These are phyloP conservation scores for Conticribra weissflogii DNA, from an alignment of 108 stramenopile species.

Conservation along the genomic window DNA sequence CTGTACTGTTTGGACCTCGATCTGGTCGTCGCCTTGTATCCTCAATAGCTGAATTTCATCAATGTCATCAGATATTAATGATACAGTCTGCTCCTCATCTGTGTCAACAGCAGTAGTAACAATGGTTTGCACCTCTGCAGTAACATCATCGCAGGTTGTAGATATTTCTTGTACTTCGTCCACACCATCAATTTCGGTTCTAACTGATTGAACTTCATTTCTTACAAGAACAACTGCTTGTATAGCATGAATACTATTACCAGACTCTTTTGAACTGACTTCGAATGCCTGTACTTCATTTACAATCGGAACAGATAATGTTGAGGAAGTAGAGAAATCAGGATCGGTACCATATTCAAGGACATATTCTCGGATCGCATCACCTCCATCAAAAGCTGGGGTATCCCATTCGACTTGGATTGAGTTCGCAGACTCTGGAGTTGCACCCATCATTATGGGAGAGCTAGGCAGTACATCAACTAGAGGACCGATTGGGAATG, in stretches of 20 bases:
- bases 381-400: conserved; percentile 78
- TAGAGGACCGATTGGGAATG: conserved; percentile 56
- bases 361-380: conserved; percentile 59
- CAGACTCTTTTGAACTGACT: conserved; percentile 26
- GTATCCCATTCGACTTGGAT: conserved; percentile 54
- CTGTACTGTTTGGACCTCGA: conserved; percentile 70
- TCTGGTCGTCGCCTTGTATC: conserved; percentile 48
- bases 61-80: conserved; percentile 62
- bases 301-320: conserved; percentile 37
- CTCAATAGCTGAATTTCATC: conserved; percentile 79
- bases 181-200: conserved; percentile 63
- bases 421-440: conserved; percentile 36
- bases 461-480: conserved; percentile 54
- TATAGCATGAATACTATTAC: conserved; percentile 68
- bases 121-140: conserved; percentile 84
- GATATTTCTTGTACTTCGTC: conserved; percentile 86
- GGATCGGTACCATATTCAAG: conserved; percentile 67
- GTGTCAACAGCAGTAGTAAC: conserved; percentile 71
- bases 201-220: conserved; percentile 84
- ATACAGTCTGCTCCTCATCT: conserved; percentile 78
- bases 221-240: conserved; percentile 69
- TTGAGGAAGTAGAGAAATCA: conserved; percentile 50
- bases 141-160: conserved; percentile 78
- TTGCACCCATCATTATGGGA: conserved; percentile 30
- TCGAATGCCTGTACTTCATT: conserved; percentile 59